phyloP scores from a whole-genome alignment of 768 basidiomycete species.

The Phylloporus sp. region DNA sequence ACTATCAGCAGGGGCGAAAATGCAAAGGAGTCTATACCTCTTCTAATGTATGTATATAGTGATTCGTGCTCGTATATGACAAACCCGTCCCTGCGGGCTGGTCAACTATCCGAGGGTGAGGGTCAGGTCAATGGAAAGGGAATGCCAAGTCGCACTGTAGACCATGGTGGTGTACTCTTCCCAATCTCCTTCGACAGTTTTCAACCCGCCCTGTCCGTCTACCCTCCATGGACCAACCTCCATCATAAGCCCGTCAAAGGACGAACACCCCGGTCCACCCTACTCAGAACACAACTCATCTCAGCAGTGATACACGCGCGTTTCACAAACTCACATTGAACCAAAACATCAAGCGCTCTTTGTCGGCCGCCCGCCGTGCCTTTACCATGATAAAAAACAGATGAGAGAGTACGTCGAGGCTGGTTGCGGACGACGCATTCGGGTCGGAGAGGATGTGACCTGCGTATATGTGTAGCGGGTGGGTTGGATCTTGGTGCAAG shows the following conservation, averaged over 20 bases:
- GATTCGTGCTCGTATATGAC: slow-evolving; percentile 84
- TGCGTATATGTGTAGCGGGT: slow-evolving; percentile 76
- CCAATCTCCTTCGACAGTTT: slow-evolving; percentile 84
- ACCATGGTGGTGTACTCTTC: slow-evolving; percentile 96
- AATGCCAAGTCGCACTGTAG: slow-evolving; percentile 60
- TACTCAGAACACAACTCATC: slow-evolving; percentile 27
- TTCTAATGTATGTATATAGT: slow-evolving; percentile 74
- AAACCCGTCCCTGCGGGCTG: slow-evolving; percentile 96
- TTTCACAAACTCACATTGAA: slow-evolving; percentile 67
- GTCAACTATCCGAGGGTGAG: slow-evolving; percentile 61
- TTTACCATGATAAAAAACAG: slow-evolving; percentile 89
- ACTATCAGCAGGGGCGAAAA: slow-evolving; percentile 1
- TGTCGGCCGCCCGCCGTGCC: slow-evolving; percentile 84
- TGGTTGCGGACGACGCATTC: slow-evolving; percentile 42
- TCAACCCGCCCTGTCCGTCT: slow-evolving; percentile 69
- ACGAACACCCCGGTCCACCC: slow-evolving; percentile 97
- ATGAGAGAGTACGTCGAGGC: slow-evolving; percentile 68
- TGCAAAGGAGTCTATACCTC: slow-evolving; percentile 44
- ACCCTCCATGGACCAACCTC: slow-evolving; percentile 92
- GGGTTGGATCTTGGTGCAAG: slow-evolving; percentile 65
- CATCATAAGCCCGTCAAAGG: slow-evolving; percentile 97
- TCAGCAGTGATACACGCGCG: neutral
- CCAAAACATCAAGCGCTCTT: slow-evolving; percentile 90
- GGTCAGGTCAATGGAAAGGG: slow-evolving; percentile 3
- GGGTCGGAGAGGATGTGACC: slow-evolving; percentile 86